Conservation (phyloP, 2,329 filamentous ascomycete species). For the Juglanconis sp. region DNA sequence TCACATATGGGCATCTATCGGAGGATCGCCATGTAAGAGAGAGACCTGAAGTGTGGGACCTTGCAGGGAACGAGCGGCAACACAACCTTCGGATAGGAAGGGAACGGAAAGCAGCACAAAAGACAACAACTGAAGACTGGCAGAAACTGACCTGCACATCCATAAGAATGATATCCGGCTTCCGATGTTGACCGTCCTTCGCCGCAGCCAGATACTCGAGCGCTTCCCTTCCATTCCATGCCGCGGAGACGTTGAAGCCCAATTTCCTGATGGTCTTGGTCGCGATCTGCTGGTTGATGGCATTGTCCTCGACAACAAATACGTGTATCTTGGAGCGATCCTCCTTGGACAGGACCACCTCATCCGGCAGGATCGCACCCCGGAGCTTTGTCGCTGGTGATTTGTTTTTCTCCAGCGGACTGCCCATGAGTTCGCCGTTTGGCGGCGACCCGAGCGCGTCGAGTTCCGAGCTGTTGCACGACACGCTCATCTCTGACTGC, state of each 20-base stretch:
- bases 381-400: conserved; percentile 31
- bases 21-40: not conserved
- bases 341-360: conserved; percentile 47
- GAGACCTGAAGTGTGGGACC: not conserved
- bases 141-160: conserved; percentile 53
- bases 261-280: conserved; percentile 72
- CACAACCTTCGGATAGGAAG: not conserved
- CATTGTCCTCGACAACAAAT: conserved; percentile 80
- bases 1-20: conserved; percentile 66
- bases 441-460: conserved; percentile 45
- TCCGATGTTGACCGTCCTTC: conserved; percentile 45
- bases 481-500: conserved; percentile 61
- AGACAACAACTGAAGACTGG: not conserved
- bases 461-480: conserved; percentile 64
- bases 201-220: conserved; percentile 66
- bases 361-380: conserved; percentile 28
- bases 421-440: conserved; percentile 16
- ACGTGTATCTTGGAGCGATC: conserved; percentile 65
- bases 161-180: conserved; percentile 75
- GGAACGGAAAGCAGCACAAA: not conserved
- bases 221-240: conserved; percentile 77
- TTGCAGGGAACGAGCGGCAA: not conserved
- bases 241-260: conserved; percentile 66
- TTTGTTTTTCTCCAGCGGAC: conserved; percentile 24
- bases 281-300: conserved; percentile 41